Base-by-base conservation (phyloP, 2,329 filamentous ascomycete genomes). In the Falciphora oryzae region DNA sequence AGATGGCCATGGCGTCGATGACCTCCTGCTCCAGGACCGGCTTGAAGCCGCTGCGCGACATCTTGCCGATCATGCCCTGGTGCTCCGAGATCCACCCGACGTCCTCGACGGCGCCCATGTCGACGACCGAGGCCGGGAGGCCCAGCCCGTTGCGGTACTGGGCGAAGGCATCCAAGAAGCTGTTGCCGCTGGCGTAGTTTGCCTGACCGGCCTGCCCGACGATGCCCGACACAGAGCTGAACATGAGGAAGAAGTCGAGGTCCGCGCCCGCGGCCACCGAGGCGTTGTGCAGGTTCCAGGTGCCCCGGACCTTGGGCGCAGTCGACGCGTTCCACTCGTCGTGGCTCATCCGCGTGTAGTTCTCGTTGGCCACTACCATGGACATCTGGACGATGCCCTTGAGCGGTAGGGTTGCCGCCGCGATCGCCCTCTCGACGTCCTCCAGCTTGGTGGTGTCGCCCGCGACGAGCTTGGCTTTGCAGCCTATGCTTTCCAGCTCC, bases 201-300 rank as follows among this genome's bases (percentile, higher is more conserved):
- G 89, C 86, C 81, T 96, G 92, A n/a, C 92, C 92, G 10, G 92
- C 90, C 73, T 96, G 96, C 64, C 93, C 93, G 75, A 96, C 87
- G 16, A 95, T 80, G 63, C 93, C 92, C 38, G 86, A 91, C 1
- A 92, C 96, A 63, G 86, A 91, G 64, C 86, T 90, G 75, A 97
- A 91, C 76, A 95, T 96, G 79, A 96, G 85, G 70, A 96, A 63
- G 53, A 63, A 63, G 25, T 63, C 61, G 1, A 63, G 61, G 22
- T 25, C 16, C 2, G 4, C 65, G 11, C 65, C 60, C n/a, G 29
- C 16, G 11, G 32, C 32, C 1, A 18, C 7, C 22, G 44, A 59
- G 1, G 32, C 56, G 1, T 29, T 5, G 44, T 65, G 60, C 14
- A 67, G 63, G 22, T 66, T 66, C 31, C 32, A 50, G 0, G 68